Percentiles rank a stretch among this genome's conserved stretches.
Evolutionary conservation across 164 flowering plant species (phyloP).

Genomic region (Buxus sempervirens): DNA sequence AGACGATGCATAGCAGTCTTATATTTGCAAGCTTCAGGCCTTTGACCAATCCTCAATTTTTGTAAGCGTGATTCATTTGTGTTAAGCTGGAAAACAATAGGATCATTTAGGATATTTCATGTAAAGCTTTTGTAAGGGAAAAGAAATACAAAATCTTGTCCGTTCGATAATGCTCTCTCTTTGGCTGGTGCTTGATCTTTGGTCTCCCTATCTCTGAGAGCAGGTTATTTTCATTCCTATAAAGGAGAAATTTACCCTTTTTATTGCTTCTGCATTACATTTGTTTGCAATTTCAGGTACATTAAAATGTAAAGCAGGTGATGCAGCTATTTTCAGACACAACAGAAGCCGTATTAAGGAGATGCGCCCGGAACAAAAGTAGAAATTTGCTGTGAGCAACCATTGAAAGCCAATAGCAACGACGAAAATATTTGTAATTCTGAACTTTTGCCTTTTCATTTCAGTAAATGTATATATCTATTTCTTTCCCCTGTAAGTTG

Average conservation of each 20-base stretch:
- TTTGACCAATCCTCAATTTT: slow-evolving; percentile 32
- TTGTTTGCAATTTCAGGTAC: background rate
- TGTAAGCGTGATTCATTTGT: slow-evolving; percentile 43
- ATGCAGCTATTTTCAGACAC: too few species aligned
- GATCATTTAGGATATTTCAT: slow-evolving; percentile 28
- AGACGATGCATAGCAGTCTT: slow-evolving; percentile 26
- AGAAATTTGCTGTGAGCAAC: too few species aligned
- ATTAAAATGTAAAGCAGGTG: background rate
- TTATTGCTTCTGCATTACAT: background rate
- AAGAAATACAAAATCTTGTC: slow-evolving; percentile 29
- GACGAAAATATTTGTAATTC: too few species aligned
- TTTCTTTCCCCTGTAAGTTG: too few species aligned
- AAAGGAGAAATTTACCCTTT: background rate
- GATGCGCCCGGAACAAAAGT: too few species aligned
- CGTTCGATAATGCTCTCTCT: slow-evolving; percentile 9
- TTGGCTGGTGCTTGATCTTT: background rate
- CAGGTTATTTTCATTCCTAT: background rate
- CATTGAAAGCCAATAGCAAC: too few species aligned
- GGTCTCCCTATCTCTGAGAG: background rate
- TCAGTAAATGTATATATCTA: too few species aligned
- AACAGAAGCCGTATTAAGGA: too few species aligned
- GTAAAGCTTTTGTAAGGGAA: slow-evolving; percentile 44
- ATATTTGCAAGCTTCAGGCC: slow-evolving; percentile 17
- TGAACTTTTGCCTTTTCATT: too few species aligned
- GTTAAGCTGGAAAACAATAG: slow-evolving; percentile 25